Conservation (phyloP, 1,284 basidiomycete species). For the Trametes sp. region DNA sequence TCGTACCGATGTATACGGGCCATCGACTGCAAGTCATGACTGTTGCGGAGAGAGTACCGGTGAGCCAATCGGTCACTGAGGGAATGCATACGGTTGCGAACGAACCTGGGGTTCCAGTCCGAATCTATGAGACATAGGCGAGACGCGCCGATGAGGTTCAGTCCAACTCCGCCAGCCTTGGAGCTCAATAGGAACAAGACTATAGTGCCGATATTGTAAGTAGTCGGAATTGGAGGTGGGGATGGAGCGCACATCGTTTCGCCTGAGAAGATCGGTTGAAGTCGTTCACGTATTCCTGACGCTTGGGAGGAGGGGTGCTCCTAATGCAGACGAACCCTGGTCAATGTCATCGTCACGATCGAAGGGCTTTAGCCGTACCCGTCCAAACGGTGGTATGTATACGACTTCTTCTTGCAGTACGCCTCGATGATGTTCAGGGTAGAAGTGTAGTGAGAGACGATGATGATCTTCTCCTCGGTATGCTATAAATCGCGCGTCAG, state of each 20-base stretch:
- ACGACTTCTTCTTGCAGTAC: slow-evolving; percentile 80
- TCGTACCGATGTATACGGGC: slow-evolving; percentile 91
- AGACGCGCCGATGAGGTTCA: slow-evolving; percentile 93
- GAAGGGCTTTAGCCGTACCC: slow-evolving; percentile 73
- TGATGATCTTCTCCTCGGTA: slow-evolving; percentile 92
- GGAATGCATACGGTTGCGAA: too few species aligned
- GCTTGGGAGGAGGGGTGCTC: slow-evolving; percentile 79
- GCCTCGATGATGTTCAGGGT: slow-evolving; percentile 93
- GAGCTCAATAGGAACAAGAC: slow-evolving; percentile 94
- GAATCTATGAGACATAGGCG: slow-evolving; percentile 88
- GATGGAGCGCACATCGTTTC: slow-evolving; percentile 61
- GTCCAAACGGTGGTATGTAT: slow-evolving; percentile 88
- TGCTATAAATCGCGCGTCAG: slow-evolving; percentile 45
- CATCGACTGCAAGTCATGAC: slow-evolving; percentile 96
- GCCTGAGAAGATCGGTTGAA: slow-evolving; percentile 82
- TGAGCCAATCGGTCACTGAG: too few species aligned
- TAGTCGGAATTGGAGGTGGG: background rate
- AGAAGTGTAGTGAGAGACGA: slow-evolving; percentile 91
- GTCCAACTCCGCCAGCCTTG: slow-evolving; percentile 94
- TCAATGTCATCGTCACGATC: too few species aligned
- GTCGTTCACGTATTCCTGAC: slow-evolving; percentile 84
- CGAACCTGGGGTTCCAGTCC: slow-evolving; percentile 98
- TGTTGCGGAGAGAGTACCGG: slow-evolving; percentile 45
- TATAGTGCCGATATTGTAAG: slow-evolving; percentile 39
- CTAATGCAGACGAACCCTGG: slow-evolving; percentile 52